Conservation (phyloP, 148 eudicot genomes). For the Fagopyrum tataricum region DNA sequence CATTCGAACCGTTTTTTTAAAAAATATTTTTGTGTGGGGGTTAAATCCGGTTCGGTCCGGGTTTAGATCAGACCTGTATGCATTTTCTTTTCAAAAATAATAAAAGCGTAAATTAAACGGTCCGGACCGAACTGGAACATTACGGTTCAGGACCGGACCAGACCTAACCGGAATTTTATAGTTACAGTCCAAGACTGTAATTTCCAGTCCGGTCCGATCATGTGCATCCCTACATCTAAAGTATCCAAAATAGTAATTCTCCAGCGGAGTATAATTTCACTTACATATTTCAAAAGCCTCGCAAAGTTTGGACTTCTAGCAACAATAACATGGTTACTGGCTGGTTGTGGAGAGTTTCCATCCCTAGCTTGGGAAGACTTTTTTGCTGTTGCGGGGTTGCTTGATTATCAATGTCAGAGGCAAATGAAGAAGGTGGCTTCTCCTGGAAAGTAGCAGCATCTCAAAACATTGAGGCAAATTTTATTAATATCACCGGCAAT, state of each 20-base stretch:
- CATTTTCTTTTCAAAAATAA: too few relatives aligned
- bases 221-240: too few relatives aligned
- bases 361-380: slow-evolving; percentile 57
- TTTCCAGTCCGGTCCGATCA: too few relatives aligned
- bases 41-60: too few relatives aligned
- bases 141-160: too few relatives aligned
- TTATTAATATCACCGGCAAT: neutral
- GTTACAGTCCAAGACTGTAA: too few relatives aligned
- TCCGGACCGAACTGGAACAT: too few relatives aligned
- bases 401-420: slow-evolving; percentile 92
- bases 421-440: slow-evolving; percentile 98
- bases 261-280: slow-evolving; percentile 25
- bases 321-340: slow-evolving; percentile 60
- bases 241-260: neutral
- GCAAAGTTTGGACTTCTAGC: slow-evolving; percentile 51
- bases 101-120: too few relatives aligned
- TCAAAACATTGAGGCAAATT: neutral
- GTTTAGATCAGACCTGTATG: too few relatives aligned
- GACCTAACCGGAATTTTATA: too few relatives aligned
- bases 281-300: slow-evolving; percentile 71
- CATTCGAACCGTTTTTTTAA: too few relatives aligned
- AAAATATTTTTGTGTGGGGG: too few relatives aligned
- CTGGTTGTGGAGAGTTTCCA: slow-evolving; percentile 63
- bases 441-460: slow-evolving; percentile 34
- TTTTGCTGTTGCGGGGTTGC: slow-evolving; percentile 58